Evolutionary conservation across 78 protist genomes (phyloP), one percentile per base, ranked within the genome.

Genomic region (Dictyostelium brefeldianum): DNA sequence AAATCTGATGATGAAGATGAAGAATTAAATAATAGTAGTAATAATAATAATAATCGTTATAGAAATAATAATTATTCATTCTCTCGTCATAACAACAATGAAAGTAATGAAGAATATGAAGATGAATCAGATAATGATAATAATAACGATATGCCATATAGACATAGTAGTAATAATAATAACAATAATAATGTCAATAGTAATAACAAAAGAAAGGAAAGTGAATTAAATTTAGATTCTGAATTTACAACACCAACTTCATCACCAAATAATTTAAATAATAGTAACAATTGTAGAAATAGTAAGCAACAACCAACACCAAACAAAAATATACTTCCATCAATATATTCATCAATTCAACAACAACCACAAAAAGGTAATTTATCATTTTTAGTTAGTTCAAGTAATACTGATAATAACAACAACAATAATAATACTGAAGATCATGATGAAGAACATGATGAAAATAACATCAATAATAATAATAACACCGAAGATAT

Each of bases 381-480:
- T 70, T 82, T 82, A 82, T 82, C 90, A 82, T 82, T 82, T 54
- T 70, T 82, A 20, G 80, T 82, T 29, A 59, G 64, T 12, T 67
- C 75, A 67, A 67, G 31, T 53, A 78, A 51, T 54, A 41, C 12
- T 78, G 64, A 36, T 0, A 56, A 57, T n/a, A 36, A 36, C 43
- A 36, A 36, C 43, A 36, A 36, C 43, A 36, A 36, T 36, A 36
- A 36, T 36, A 36, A 36, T 36, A 36, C 43, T 20, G 64, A 57
- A 31, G 64, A 50, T 25, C 27, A 51, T 27, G 18, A 8, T n/a
- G 41, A 18, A 7, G 70, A 62, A 5, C 41, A 62, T 11, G 70
- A 62, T 22, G 25, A 62, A 62, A 62, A 62, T 5, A 62, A n/a
- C n/a, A n/a, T n/a, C n/a, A n/a, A 36, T 78, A 46, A 36, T 0